Percentiles rank a stretch among this genome's conserved stretches.
phyloP scores from a whole-genome alignment of 371 early-diverging fungal species.

The Mucor irregularis region DNA sequence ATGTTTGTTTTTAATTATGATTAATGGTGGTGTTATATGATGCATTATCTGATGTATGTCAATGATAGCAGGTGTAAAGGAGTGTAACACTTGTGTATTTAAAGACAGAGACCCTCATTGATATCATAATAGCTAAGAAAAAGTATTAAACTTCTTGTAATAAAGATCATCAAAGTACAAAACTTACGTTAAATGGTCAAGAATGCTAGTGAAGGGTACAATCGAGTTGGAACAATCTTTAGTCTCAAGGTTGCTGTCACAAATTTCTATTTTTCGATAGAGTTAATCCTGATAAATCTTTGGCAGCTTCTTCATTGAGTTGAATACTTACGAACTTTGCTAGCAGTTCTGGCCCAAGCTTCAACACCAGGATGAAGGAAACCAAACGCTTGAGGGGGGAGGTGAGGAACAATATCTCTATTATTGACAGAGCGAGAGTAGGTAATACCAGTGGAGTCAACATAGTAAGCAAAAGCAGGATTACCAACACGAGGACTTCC shows the following conservation, averaged over 20 bases:
- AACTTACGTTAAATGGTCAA: slow-evolving; percentile 12
- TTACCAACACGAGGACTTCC: slow-evolving; percentile 30
- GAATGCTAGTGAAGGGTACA: slow-evolving; percentile 13
- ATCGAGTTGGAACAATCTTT: slow-evolving; percentile 16
- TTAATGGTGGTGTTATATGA: too few species aligned
- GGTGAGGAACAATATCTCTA: slow-evolving; percentile 22
- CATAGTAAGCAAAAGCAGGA: slow-evolving; percentile 25
- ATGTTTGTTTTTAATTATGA: too few species aligned
- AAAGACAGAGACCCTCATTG: slow-evolving; percentile 1
- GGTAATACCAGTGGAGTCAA: slow-evolving; percentile 18
- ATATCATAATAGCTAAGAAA: slow-evolving; percentile 5
- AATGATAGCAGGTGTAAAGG: too few species aligned
- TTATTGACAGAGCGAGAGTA: slow-evolving; percentile 16
- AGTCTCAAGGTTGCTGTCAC: slow-evolving; percentile 13
- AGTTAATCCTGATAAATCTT: not conserved
- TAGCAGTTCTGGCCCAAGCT: slow-evolving; percentile 11
- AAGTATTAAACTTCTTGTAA: not conserved
- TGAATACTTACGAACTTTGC: slow-evolving; percentile 14
- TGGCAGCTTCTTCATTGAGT: not conserved
- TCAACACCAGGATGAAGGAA: slow-evolving; percentile 27
- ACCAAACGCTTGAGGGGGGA: slow-evolving; percentile 17
- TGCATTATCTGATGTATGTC: too few species aligned
- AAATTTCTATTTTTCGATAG: slow-evolving; percentile 13
- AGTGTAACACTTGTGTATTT: not conserved
- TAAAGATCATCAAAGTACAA: not conserved